Evolutionary conservation across 2,329 filamentous ascomycete genomes (phyloP).

Genomic region (Talaromyces marneffei): DNA sequence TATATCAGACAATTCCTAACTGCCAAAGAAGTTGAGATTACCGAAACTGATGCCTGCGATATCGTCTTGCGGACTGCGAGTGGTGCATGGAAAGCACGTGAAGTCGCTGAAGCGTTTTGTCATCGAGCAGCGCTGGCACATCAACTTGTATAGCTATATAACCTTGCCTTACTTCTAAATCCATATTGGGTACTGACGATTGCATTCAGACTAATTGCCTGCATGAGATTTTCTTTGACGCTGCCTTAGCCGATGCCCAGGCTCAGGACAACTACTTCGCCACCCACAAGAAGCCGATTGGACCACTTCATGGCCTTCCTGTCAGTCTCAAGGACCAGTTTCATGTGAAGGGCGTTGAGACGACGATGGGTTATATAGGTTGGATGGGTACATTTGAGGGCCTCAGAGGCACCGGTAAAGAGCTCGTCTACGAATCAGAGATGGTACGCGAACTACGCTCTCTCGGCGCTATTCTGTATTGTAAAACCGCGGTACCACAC

Average conservation of each 20-base stretch:
- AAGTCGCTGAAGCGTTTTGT: constrained; percentile 39
- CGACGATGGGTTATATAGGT: constrained; percentile 43
- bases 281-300: constrained; percentile 34
- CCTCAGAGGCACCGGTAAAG: neutral
- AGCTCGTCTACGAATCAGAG: constrained; percentile 16
- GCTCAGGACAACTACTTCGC: constrained; percentile 19
- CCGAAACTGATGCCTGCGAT: neutral
- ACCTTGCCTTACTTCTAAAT: neutral
- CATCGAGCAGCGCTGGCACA: constrained; percentile 32
- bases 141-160: constrained; percentile 15
- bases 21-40: neutral
- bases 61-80: neutral
- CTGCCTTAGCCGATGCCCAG: constrained; percentile 18
- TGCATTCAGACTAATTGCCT: constrained; percentile 19
- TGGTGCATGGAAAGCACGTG: neutral
- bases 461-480: constrained; percentile 51
- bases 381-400: constrained; percentile 13
- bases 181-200: neutral
- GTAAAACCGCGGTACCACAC: constrained; percentile 52
- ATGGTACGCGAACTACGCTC: constrained; percentile 35
- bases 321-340: constrained; percentile 56
- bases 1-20: neutral
- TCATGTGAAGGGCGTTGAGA: constrained; percentile 50
- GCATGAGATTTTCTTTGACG: constrained; percentile 22
- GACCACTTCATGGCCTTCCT: constrained; percentile 47